These are phyloP conservation scores for Phytophthora podocarpi DNA, from an alignment of 352 stramenopile species.

Conservation along the genomic window DNA sequence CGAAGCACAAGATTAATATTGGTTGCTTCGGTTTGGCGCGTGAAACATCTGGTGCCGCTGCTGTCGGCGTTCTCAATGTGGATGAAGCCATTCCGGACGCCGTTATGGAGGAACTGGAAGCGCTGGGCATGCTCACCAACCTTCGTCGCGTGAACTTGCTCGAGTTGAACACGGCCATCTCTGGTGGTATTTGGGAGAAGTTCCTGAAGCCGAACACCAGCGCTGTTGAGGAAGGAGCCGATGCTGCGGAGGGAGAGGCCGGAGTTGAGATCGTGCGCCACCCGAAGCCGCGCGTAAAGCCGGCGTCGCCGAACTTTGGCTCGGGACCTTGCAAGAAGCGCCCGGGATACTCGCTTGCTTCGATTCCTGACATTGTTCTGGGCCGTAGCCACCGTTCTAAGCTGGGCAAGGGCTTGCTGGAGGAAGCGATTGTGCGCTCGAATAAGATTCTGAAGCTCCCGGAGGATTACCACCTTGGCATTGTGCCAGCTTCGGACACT, in stretches of 20 bases:
- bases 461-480: conserved; percentile 95
- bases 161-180: conserved; percentile 61
- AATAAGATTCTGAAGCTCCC: conserved; percentile 95
- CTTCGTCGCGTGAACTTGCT: conserved; percentile 87
- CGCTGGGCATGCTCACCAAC: conserved; percentile 77
- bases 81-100: conserved; percentile 87
- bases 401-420: conserved; percentile 96
- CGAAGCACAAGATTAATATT: conserved; percentile 94
- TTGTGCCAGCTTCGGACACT: conserved; percentile 98
- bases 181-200: conserved; percentile 61
- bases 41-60: conserved; percentile 60
- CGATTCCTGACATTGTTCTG: conserved; percentile 88
- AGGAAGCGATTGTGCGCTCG: conserved; percentile 95
- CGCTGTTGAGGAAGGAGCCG: conserved; percentile 30
- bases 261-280: conserved; percentile 59
- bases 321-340: conserved; percentile 99
- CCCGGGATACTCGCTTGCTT: conserved; percentile 93
- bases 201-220: conserved; percentile 57
- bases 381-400: conserved; percentile 97
- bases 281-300: conserved; percentile 75
- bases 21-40: conserved; percentile 91
- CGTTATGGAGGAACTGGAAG: conserved; percentile 85
- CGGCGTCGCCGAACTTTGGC: conserved; percentile 94
- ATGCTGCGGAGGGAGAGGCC: conserved; percentile 23
- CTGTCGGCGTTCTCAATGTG: conserved; percentile 89